Percentiles rank a stretch among this genome's conserved stretches.
phyloP scores from a whole-genome alignment of 2,329 filamentous ascomycete genomes.

The Colletotrichum echinochloae region DNA sequence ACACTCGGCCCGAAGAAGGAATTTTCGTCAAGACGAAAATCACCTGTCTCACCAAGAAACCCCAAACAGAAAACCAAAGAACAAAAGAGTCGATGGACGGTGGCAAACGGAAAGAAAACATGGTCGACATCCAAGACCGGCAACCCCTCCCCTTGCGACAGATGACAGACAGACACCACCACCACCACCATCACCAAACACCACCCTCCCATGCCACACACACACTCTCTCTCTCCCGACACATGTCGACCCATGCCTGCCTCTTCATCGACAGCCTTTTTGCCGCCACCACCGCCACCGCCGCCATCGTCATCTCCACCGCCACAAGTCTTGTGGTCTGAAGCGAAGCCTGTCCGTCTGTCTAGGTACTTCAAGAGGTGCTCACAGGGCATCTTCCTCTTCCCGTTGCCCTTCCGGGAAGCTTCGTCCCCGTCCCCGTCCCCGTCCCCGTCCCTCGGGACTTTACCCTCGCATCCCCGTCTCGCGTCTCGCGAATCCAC shows the following conservation, averaged over 20 bases:
- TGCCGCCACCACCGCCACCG: not conserved
- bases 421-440: too few relatives aligned
- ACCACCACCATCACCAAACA: not conserved
- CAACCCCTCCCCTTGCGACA: not conserved
- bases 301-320: not conserved
- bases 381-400: too few relatives aligned
- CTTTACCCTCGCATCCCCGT: not conserved
- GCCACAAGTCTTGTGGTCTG: not conserved
- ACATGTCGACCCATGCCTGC: not conserved
- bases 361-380: not conserved
- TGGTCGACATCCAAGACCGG: constrained; percentile 12
- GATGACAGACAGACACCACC: not conserved
- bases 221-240: too few relatives aligned
- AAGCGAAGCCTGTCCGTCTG: not conserved
- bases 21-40: constrained; percentile 31
- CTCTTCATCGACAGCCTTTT: constrained; percentile 6
- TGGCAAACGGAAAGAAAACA: constrained; percentile 15
- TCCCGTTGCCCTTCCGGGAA: too few relatives aligned
- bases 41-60: not conserved
- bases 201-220: too few relatives aligned
- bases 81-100: not conserved
- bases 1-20: constrained; percentile 13
- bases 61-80: not conserved
- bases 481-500: not conserved
- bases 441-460: too few relatives aligned